Percentiles rank a stretch among this genome's conserved stretches.
These are phyloP conservation scores for Hordeum marinum DNA, from an alignment of 176 grass and related monocot species.

Conservation along the genomic window DNA sequence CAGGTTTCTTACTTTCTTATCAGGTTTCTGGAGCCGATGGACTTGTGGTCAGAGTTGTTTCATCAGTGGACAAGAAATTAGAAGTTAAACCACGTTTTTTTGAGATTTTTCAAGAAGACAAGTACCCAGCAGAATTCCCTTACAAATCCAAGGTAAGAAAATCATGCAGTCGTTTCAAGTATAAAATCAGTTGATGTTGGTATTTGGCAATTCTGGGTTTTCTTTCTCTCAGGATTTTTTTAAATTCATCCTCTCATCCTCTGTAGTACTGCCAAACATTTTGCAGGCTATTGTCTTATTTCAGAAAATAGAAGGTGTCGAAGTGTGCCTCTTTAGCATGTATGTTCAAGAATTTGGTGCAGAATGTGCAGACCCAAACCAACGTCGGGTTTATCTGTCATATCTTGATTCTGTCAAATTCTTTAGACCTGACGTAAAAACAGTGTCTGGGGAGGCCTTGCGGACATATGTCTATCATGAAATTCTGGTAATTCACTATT, in stretches of 20 bases:
- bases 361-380: conserved; percentile 75
- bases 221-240: neutral
- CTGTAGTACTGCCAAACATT: conserved; percentile 2
- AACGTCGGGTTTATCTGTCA: conserved; percentile 85
- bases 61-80: conserved; percentile 94
- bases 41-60: conserved; percentile 93
- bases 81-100: conserved; percentile 81
- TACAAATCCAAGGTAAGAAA: conserved; percentile 92
- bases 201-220: neutral
- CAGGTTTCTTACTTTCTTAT: conserved; percentile 55
- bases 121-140: conserved; percentile 83
- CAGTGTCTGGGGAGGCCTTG: conserved; percentile 70
- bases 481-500: conserved; percentile 70
- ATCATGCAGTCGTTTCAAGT: neutral
- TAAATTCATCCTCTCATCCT: neutral
- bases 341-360: conserved; percentile 97
- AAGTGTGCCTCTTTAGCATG: conserved; percentile 96
- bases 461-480: conserved; percentile 95
- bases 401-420: conserved; percentile 98
- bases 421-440: conserved; percentile 80
- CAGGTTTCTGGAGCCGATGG: conserved; percentile 83
- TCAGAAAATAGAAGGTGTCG: conserved; percentile 93
- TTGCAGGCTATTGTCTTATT: conserved; percentile 87
- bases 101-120: conserved; percentile 73
- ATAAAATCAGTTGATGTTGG: conserved; percentile 16